Base-by-base conservation (phyloP, 2,329 filamentous ascomycete species). In the Aureobasidium zeae region DNA sequence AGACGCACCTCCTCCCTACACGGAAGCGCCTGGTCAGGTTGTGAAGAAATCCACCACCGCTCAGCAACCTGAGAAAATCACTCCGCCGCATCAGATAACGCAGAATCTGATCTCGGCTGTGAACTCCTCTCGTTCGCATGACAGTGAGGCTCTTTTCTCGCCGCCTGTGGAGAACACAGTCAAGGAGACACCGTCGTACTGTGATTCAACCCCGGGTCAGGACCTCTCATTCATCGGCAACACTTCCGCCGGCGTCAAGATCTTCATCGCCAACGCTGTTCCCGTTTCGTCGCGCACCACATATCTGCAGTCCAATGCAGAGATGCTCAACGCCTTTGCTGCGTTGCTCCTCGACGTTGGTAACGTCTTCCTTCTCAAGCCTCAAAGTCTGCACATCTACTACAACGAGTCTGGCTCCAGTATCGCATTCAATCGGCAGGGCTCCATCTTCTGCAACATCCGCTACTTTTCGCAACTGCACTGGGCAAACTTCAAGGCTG, bases 371-470 rank as follows among this genome's bases (percentile, higher is more conserved):
- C 72, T 76, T 2, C 71, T 96, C 17, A 70, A 76, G 1, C 69
- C 75, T 0, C 69, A 74, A 22, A 78, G 79, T 3, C 62, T 96
- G 46, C 89, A 93, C 59, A 83, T 96, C 38, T 96, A 89, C 66
- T 86, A 87, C 55, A 88, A 95, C 54, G 76, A 81, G 29, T 64
- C 68, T 3, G 84, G 86, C 4, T 77, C 76, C 45, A 88, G 86
- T 0, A 94, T 98, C 50, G 91, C 89, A 0, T 98, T 98, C 71
- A 98, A 98, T 60, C 75, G 76, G 7, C 77, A 73, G 28, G 88
- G 89, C 26, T 86, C 82, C 55, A 76, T 98, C 21, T 98, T 96
- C 67, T 95, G 87, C 70, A 98, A 98, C 58, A 74, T 94, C 51
- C 74, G 85, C 13, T 94, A 86, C 68, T 96, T 88, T 61, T 65